Conservation (phyloP, 2,329 filamentous ascomycete genomes). For the Aspergillus sp. region DNA sequence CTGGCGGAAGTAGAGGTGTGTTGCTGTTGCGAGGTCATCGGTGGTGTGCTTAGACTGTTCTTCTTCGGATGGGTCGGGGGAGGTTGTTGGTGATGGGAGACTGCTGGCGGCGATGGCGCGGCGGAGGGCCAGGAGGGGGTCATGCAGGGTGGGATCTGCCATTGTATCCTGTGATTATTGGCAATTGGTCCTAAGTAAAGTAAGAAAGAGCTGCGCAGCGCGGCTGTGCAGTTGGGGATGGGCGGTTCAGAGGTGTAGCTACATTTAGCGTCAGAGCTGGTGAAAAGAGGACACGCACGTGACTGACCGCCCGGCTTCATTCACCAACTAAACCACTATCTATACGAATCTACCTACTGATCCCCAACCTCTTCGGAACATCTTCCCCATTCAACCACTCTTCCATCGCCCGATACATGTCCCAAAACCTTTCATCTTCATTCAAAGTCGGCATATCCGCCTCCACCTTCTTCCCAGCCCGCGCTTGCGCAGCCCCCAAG, state of each 20-base stretch:
- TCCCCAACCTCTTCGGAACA: background rate
- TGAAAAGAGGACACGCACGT: background rate
- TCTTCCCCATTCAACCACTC: background rate
- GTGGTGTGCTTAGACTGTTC: slow-evolving; percentile 53
- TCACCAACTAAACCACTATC: background rate
- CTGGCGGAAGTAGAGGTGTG: slow-evolving; percentile 66
- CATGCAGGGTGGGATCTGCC: slow-evolving; percentile 52
- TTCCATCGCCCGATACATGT: background rate
- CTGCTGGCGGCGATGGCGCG: slow-evolving; percentile 68
- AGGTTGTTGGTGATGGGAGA: slow-evolving; percentile 66
- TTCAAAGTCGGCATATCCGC: background rate
- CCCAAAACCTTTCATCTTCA: background rate
- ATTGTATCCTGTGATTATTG: slow-evolving; percentile 33
- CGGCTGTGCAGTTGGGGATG: too few relatives aligned
- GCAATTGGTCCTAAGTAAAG: background rate
- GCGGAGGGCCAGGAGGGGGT: slow-evolving; percentile 77
- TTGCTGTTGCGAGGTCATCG: slow-evolving; percentile 64
- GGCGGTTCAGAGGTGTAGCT: too few relatives aligned
- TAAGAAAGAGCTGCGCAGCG: background rate
- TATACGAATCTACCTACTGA: background rate
- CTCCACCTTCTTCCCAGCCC: background rate
- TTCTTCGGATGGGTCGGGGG: slow-evolving; percentile 44
- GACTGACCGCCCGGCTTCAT: background rate
- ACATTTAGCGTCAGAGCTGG: background rate
- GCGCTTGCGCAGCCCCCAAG: background rate